Evolutionary conservation across 2,329 filamentous ascomycete genomes (phyloP).

Genomic region (Phoma sp.): DNA sequence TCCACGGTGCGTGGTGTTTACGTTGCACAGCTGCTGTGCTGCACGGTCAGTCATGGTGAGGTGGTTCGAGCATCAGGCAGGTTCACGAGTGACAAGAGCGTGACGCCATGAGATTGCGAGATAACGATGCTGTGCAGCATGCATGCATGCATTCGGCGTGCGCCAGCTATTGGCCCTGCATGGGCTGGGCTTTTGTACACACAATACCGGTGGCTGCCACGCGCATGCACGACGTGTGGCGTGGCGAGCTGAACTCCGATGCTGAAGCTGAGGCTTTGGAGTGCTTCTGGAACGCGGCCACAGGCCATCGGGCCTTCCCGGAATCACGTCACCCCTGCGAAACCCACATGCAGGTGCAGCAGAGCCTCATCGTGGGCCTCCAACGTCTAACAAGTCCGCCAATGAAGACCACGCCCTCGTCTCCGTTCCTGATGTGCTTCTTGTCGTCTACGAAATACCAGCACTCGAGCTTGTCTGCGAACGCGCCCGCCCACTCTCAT

Average conservation of each 20-base stretch:
- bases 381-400: constrained; percentile 3
- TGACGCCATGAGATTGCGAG: constrained; percentile 8
- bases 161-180: constrained; percentile 10
- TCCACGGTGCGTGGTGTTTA: no score
- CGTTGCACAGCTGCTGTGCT: neutral
- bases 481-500: constrained; percentile 36
- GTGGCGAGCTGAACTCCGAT: neutral
- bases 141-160: neutral
- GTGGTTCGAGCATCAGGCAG: constrained; percentile 12
- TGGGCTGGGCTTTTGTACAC: constrained; percentile 9
- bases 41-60: constrained; percentile 3
- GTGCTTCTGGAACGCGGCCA: constrained; percentile 10
- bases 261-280: constrained; percentile 3
- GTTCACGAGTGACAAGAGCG: neutral
- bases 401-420: constrained; percentile 1
- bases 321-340: constrained; percentile 1
- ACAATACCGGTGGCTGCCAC: neutral
- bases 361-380: constrained; percentile 17
- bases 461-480: constrained; percentile 7
- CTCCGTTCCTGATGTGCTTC: neutral
- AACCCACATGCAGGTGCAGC: constrained; percentile 13
- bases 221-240: constrained; percentile 4
- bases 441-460: constrained; percentile 1
- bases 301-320: constrained; percentile 13
- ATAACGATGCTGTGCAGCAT: constrained; percentile 4